Evolutionary conservation across 768 basidiomycete genomes (phyloP).

Genomic region (Kwoniella pini): DNA sequence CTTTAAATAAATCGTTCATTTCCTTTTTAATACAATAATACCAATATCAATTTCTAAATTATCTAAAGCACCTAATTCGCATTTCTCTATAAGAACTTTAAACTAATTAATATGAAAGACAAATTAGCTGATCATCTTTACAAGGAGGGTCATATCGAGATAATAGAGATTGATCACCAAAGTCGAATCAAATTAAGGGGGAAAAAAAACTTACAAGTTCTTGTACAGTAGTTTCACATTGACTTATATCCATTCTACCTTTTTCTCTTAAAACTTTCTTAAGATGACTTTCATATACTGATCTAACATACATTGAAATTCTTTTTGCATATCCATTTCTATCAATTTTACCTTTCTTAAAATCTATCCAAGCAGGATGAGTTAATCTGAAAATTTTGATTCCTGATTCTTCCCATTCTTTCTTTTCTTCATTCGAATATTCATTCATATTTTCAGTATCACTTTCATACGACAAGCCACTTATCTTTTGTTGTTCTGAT

Average conservation of each 20-base stretch:
- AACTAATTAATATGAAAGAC: no score
- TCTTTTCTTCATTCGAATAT: constrained; percentile 16
- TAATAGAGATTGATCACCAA: no score
- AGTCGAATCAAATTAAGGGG: no score
- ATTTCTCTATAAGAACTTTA: constrained; percentile 34
- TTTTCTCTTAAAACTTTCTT: constrained; percentile 30
- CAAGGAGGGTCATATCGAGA: no score
- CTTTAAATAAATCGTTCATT: no score
- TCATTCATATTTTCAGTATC: background rate
- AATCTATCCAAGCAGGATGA: constrained; percentile 38
- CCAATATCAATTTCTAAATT: constrained; percentile 37
- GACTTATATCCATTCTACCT: constrained; percentile 32
- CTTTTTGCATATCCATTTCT: constrained; percentile 26
- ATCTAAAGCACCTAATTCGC: constrained; percentile 38
- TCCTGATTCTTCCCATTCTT: constrained; percentile 29
- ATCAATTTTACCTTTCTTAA: constrained; percentile 26
- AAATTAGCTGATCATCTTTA: no score
- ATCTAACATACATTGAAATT: constrained; percentile 24
- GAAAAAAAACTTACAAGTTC: constrained; percentile 27
- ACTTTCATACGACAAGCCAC: constrained; percentile 4
- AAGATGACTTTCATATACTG: constrained; percentile 42
- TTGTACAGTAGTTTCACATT: constrained; percentile 33
- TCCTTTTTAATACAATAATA: constrained; percentile 26
- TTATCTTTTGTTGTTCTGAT: background rate
- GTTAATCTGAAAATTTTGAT: constrained; percentile 24